Conservation (phyloP, 139 green algal genomes). For the Zygnema circumcarinatum region DNA sequence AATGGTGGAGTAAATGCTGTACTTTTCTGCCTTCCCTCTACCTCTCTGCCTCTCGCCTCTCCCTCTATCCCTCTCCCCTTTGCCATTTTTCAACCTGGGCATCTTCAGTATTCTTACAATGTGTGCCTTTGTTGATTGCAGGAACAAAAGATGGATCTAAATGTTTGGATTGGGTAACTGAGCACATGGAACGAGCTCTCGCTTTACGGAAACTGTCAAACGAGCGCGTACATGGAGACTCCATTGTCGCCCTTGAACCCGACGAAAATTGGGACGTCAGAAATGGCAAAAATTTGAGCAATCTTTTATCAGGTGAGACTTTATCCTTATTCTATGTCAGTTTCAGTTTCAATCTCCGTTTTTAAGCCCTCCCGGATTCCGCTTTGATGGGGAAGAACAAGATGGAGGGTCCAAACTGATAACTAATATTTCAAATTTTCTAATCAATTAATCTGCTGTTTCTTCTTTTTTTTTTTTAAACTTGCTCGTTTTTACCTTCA, state of each 20-base stretch:
- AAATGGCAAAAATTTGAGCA: background rate
- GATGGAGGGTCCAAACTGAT: background rate
- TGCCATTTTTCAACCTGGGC: background rate
- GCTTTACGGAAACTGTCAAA: background rate
- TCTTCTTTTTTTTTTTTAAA: background rate
- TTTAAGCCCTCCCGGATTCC: background rate
- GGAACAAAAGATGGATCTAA: background rate
- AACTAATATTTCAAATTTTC: background rate
- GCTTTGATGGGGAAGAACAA: background rate
- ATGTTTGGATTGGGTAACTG: background rate
- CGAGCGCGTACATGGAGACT: background rate
- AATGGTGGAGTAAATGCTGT: background rate
- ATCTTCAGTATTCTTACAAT: background rate
- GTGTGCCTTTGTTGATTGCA: background rate
- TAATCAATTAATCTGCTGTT: background rate
- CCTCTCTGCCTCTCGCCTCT: background rate
- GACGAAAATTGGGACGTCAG: background rate
- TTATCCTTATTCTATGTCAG: too few relatives aligned
- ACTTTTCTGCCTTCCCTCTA: background rate
- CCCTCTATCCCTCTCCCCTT: background rate
- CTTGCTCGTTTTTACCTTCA: background rate
- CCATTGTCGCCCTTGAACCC: background rate
- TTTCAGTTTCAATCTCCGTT: background rate
- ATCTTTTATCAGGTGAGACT: background rate
- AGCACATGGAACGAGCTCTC: background rate